Conservation (phyloP, 768 basidiomycete genomes). For the Lactifluus subvellereus region DNA sequence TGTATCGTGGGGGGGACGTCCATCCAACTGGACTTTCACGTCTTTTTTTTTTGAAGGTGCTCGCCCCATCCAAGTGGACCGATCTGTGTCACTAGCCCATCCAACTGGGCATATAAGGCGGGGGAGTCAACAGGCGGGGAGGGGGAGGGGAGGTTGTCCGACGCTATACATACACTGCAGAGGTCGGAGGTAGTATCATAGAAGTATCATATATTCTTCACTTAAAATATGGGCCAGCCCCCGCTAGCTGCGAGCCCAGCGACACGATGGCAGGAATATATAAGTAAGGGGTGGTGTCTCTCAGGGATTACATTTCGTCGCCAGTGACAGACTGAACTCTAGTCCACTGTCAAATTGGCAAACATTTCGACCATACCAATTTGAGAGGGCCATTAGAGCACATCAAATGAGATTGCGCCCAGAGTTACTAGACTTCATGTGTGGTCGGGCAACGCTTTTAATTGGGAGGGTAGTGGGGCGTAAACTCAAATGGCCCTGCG, state of each 20-base stretch:
- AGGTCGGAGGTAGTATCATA: neutral
- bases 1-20: constrained; percentile 4
- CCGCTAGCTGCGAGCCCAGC: neutral
- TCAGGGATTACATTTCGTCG: too few relatives aligned
- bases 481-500: neutral
- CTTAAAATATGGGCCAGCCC: neutral
- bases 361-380: too few relatives aligned
- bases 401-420: too few relatives aligned
- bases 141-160: neutral
- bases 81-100: constrained; percentile 9
- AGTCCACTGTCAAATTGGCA: too few relatives aligned
- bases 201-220: neutral
- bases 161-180: neutral
- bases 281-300: neutral
- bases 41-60: neutral
- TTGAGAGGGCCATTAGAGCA: too few relatives aligned
- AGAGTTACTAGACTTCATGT: neutral
- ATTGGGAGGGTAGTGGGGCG: neutral
- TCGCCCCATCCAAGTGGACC: constrained; percentile 14
- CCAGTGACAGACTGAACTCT: too few relatives aligned
- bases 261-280: neutral
- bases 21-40: constrained; percentile 20
- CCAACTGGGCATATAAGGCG: constrained; percentile 20
- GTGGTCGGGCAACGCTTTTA: too few relatives aligned
- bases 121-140: neutral